phyloP scores from a whole-genome alignment of 129 eudicot species.

The Lactuca saligna region DNA sequence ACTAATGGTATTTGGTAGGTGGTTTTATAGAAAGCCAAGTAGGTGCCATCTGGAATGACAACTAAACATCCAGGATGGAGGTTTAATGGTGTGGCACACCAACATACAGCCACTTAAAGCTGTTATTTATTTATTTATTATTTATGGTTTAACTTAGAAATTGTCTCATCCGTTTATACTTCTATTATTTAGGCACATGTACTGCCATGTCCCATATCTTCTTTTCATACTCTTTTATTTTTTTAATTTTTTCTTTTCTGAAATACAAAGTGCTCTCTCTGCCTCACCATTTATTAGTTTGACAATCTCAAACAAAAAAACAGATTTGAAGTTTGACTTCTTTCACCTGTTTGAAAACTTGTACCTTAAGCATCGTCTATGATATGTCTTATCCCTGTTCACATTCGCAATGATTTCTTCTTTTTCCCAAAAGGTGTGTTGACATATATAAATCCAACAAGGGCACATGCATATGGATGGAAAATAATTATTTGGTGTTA shows the following conservation, averaged over 20 bases:
- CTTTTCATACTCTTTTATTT: background rate
- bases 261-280: background rate
- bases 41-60: constrained; percentile 30
- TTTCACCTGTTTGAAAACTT: background rate
- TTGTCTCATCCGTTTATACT: constrained; percentile 7
- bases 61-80: constrained; percentile 36
- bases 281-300: constrained; percentile 1
- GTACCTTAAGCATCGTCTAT: background rate
- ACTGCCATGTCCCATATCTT: background rate
- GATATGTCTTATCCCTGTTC: constrained; percentile 4
- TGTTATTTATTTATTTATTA: background rate
- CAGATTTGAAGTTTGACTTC: constrained; percentile 9
- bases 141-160: background rate
- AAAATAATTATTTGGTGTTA: constrained; percentile 15
- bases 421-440: constrained; percentile 18
- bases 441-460: constrained; percentile 28
- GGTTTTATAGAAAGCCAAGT: constrained; percentile 21
- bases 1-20: background rate
- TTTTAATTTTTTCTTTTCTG: constrained; percentile 1
- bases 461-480: constrained; percentile 30
- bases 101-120: constrained; percentile 23
- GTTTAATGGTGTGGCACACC: constrained; percentile 23
- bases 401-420: background rate
- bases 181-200: constrained; percentile 37
- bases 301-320: constrained; percentile 6